A percentile compares a stretch with the other conserved stretches of the same genome.
Conservation (phyloP, 2,329 filamentous ascomycete genomes). For the Clarireedia monteithiana region DNA sequence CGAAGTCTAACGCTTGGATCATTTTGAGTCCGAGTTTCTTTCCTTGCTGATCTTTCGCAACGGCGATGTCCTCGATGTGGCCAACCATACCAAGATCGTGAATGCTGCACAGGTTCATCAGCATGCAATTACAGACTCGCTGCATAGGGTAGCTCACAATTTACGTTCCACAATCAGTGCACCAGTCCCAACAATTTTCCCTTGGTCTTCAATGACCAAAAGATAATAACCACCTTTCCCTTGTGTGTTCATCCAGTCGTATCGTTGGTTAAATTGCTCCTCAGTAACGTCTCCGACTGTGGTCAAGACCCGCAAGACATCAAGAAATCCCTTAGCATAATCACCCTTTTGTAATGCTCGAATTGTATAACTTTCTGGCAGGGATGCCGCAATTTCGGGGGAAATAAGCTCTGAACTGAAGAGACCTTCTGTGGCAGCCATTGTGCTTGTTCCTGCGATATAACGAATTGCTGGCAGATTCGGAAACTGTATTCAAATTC, state of each 20-base stretch:
- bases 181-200: conserved; percentile 76
- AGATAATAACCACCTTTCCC: conserved; percentile 72
- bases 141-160: conserved; percentile 48
- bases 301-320: conserved; percentile 84
- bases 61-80: conserved; percentile 96
- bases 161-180: conserved; percentile 89
- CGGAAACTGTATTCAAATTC: no score
- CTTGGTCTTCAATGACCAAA: conserved; percentile 67
- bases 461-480: not conserved
- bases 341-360: conserved; percentile 74
- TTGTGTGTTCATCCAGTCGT: conserved; percentile 66
- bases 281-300: conserved; percentile 82
- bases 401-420: conserved; percentile 75
- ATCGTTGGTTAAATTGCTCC: conserved; percentile 69
- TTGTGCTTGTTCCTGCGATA: conserved; percentile 11
- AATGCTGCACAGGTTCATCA: conserved; percentile 44
- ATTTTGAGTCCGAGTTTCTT: conserved; percentile 91
- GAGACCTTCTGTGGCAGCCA: conserved; percentile 47
- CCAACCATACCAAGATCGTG: conserved; percentile 77
- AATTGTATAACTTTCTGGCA: conserved; percentile 76
- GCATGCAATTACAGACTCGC: conserved; percentile 12
- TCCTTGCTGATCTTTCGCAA: conserved; percentile 90
- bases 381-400: conserved; percentile 58
- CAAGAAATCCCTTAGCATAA: conserved; percentile 76
- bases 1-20: conserved; percentile 86